These are phyloP conservation scores for Candida dubliniensis DNA, from an alignment of 1,139 yeast species.

Conservation along the genomic window DNA sequence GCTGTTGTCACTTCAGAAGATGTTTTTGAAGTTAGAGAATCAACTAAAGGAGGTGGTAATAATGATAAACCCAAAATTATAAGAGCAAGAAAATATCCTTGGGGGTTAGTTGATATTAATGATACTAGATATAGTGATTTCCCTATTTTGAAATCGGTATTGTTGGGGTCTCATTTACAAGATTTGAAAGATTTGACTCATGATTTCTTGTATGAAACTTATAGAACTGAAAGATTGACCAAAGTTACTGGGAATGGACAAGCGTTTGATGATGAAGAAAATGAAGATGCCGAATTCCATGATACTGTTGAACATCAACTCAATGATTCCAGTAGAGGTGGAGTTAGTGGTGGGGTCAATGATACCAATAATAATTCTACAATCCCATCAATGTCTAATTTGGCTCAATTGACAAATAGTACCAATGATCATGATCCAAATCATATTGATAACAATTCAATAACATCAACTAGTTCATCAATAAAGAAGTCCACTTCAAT, in stretches of 20 bases:
- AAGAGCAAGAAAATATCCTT: constrained; percentile 87
- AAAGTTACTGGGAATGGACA: constrained; percentile 39
- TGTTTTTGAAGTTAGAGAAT: constrained; percentile 51
- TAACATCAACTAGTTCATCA: constrained; percentile 24
- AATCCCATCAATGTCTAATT: constrained; percentile 63
- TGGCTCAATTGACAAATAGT: constrained; percentile 54
- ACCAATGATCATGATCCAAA: constrained; percentile 8
- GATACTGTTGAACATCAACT: constrained; percentile 29
- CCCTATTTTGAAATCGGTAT: constrained; percentile 74
- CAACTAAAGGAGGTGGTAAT: constrained; percentile 53
- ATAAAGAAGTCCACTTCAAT: constrained; percentile 33
- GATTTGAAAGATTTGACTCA: constrained; percentile 93
- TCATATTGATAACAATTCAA: constrained; percentile 20
- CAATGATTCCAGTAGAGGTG: neutral
- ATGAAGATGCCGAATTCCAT: constrained; percentile 25
- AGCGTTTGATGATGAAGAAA: constrained; percentile 23
- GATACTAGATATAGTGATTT: constrained; percentile 85
- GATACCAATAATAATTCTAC: constrained; percentile 19
- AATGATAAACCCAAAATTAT: constrained; percentile 36
- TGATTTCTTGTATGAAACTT: constrained; percentile 86
- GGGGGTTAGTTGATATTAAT: constrained; percentile 87
- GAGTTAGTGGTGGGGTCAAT: neutral
- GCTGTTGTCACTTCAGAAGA: constrained; percentile 78
- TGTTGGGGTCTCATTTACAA: constrained; percentile 88
- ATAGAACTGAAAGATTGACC: constrained; percentile 82